A percentile compares a stretch with the other conserved stretches of the same genome.
These are phyloP conservation scores for Aureobasidium sp. DNA, from an alignment of 2,329 filamentous ascomycete species.

Conservation along the genomic window DNA sequence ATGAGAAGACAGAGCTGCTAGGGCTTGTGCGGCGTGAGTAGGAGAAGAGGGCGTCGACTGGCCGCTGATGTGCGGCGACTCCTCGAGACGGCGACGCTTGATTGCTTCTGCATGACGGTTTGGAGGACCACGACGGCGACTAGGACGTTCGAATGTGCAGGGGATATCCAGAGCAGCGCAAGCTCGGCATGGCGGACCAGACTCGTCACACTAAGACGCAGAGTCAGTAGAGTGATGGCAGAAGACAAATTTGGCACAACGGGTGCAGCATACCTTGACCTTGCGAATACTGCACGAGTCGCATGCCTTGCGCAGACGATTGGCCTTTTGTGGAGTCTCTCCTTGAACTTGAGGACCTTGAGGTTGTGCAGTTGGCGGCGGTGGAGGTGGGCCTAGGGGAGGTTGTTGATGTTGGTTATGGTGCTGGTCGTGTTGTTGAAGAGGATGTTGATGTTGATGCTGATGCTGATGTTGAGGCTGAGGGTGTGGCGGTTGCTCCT, in stretches of 20 bases:
- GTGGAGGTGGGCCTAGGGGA: constrained; percentile 9
- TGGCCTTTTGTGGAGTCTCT: constrained; percentile 22
- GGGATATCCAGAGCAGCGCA: constrained; percentile 58
- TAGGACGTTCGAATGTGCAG: constrained; percentile 58
- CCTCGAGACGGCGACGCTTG: constrained; percentile 49
- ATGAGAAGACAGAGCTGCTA: constrained; percentile 41
- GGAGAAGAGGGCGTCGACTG: constrained; percentile 40
- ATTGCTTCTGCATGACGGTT: constrained; percentile 60
- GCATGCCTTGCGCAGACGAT: constrained; percentile 32
- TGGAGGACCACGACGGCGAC: constrained; percentile 54
- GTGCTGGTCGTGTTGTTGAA: constrained; percentile 20
- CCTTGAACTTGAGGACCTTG: constrained; percentile 10
- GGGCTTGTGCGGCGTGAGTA: constrained; percentile 44
- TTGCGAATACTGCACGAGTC: constrained; percentile 32
- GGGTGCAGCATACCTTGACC: constrained; percentile 25
- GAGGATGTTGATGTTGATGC: constrained; percentile 20
- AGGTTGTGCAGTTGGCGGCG: constrained; percentile 12
- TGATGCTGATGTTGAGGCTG: constrained; percentile 13
- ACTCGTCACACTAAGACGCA: constrained; percentile 50
- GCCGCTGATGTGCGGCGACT: constrained; percentile 35
- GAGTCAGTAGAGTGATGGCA: background rate
- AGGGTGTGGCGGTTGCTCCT: constrained; percentile 23
- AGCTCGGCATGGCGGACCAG: constrained; percentile 57
- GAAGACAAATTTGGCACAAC: background rate
- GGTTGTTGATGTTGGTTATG: constrained; percentile 20